Conservation (phyloP, 768 basidiomycete species). For the Amanita thiersii region DNA sequence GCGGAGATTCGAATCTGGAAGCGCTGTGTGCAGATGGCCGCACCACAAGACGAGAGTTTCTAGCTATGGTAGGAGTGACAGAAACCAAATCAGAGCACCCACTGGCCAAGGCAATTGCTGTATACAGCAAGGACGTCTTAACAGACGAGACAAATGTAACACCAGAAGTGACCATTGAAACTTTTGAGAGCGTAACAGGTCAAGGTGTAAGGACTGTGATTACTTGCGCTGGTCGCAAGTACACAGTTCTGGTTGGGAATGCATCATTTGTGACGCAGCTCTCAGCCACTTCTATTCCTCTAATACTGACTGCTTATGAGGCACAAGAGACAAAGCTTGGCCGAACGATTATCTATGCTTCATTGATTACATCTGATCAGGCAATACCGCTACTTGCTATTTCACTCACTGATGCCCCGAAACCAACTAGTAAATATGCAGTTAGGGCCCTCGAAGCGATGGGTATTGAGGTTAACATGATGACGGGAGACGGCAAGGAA, state of each 20-base stretch:
- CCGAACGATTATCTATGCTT: conserved; percentile 83
- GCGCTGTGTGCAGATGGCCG: conserved; percentile 53
- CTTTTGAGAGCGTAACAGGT: conserved; percentile 87
- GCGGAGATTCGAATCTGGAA: conserved; percentile 33
- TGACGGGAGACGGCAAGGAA: conserved; percentile 85
- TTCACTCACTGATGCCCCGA: conserved; percentile 82
- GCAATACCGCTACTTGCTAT: conserved; percentile 64
- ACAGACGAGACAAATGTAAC: conserved; percentile 19
- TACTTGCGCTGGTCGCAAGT: conserved; percentile 38
- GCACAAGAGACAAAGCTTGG: conserved; percentile 61
- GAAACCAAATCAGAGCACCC: conserved; percentile 96
- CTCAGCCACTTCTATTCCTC: conserved; percentile 37
- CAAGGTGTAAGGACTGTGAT: conserved; percentile 77
- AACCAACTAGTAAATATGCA: conserved; percentile 76
- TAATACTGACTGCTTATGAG: conserved; percentile 57
- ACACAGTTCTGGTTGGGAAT: conserved; percentile 70
- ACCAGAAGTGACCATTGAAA: conserved; percentile 49
- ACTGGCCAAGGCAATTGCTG: conserved; percentile 86
- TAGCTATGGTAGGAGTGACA: conserved; percentile 79
- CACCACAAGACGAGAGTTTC: conserved; percentile 49
- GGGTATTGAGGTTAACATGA: conserved; percentile 90
- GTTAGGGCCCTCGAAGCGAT: conserved; percentile 74
- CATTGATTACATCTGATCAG: conserved; percentile 35
- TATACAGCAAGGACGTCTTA: conserved; percentile 65
- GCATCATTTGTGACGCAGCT: conserved; percentile 54